These are phyloP conservation scores for Rhodotorula sp. DNA, from an alignment of 1,284 basidiomycete genomes.

Conservation along the genomic window DNA sequence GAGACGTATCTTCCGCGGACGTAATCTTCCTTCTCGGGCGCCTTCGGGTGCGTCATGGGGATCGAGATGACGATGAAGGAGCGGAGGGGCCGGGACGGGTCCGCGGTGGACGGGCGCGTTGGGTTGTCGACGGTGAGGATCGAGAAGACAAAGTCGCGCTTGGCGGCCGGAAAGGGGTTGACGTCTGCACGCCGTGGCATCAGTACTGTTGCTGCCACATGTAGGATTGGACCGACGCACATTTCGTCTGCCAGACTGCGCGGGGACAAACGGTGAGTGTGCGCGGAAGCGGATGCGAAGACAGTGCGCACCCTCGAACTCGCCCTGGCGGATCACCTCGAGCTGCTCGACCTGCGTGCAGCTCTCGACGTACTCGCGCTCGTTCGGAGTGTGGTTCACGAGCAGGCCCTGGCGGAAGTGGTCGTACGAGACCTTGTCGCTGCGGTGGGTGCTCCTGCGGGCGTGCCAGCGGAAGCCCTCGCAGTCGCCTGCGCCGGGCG, in stretches of 20 bases:
- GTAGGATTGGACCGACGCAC: not conserved
- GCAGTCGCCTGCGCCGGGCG: slow-evolving; percentile 1
- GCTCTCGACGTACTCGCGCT: slow-evolving; percentile 29
- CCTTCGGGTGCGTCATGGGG: slow-evolving; percentile 15
- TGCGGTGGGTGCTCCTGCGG: not conserved
- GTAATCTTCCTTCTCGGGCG: slow-evolving; percentile 2
- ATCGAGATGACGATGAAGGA: slow-evolving; percentile 36
- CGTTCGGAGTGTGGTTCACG: slow-evolving; percentile 22
- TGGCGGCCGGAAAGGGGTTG: slow-evolving; percentile 21
- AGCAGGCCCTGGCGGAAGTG: slow-evolving; percentile 24
- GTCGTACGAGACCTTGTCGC: slow-evolving; percentile 10
- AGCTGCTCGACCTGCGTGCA: slow-evolving; percentile 10
- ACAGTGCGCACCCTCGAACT: slow-evolving; percentile 21
- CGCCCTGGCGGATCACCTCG: slow-evolving; percentile 10
- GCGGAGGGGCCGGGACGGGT: not conserved
- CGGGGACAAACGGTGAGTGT: too few species aligned
- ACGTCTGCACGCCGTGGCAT: not conserved
- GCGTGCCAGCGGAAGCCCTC: slow-evolving; percentile 24
- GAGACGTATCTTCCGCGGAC: slow-evolving; percentile 28
- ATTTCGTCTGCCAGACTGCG: slow-evolving; percentile 33
- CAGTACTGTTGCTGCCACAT: not conserved
- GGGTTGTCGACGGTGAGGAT: slow-evolving; percentile 24
- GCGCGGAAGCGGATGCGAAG: not conserved
- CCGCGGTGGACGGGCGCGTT: not conserved
- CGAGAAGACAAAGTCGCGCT: slow-evolving; percentile 30